Conservation (phyloP, 345 rosid genomes). For the Jatropha curcas region DNA sequence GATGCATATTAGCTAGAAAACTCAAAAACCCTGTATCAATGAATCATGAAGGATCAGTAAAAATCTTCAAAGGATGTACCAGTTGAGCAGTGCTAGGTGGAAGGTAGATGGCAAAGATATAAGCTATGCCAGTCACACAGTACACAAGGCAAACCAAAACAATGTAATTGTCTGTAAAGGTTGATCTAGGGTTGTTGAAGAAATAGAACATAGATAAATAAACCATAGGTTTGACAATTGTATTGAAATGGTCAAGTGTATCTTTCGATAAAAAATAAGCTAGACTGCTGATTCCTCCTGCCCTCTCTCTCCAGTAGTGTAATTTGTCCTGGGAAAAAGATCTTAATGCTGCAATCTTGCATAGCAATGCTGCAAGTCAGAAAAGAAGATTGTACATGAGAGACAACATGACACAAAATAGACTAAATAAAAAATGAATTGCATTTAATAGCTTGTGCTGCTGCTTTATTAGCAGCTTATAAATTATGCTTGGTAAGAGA, state of each 20-base stretch:
- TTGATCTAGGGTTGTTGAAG: slow-evolving; percentile 89
- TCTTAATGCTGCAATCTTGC: slow-evolving; percentile 78
- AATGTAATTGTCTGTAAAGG: slow-evolving; percentile 65
- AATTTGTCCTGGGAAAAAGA: slow-evolving; percentile 72
- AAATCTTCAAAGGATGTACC: slow-evolving; percentile 41
- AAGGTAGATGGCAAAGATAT: slow-evolving; percentile 67
- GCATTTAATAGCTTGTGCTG: background rate
- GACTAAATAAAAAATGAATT: too few species aligned
- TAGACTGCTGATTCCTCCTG: slow-evolving; percentile 75
- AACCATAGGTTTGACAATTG: slow-evolving; percentile 69
- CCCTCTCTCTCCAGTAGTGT: slow-evolving; percentile 74
- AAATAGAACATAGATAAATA: slow-evolving; percentile 87
- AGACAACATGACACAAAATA: background rate
- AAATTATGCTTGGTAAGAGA: background rate
- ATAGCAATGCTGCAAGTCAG: slow-evolving; percentile 66
- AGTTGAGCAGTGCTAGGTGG: slow-evolving; percentile 75
- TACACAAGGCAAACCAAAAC: slow-evolving; percentile 76
- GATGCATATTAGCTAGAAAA: slow-evolving; percentile 10
- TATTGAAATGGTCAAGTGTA: slow-evolving; percentile 69
- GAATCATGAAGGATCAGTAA: background rate
- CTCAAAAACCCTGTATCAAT: background rate
- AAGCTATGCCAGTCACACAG: slow-evolving; percentile 86
- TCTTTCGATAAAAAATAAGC: slow-evolving; percentile 85
- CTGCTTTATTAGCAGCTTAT: background rate
- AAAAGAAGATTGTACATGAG: background rate